Conservation (phyloP, 495 filamentous ascomycete species). For the Copromyces sp. region DNA sequence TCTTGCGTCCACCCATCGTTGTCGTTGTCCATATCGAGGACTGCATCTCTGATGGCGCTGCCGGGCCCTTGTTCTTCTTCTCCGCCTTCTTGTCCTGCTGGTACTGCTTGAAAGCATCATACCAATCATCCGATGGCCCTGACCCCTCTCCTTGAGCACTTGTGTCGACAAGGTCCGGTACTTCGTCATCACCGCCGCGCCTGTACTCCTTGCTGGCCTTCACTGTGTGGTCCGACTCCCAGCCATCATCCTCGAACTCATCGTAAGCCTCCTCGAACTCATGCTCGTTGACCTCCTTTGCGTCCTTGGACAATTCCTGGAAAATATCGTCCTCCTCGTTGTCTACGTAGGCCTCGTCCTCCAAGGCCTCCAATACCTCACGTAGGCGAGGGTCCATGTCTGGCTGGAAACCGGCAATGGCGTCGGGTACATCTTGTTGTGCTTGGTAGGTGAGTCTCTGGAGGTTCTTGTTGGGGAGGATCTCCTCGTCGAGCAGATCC, state of each 20-base stretch:
- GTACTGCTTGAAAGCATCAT: conserved; percentile 82
- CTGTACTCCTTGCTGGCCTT: conserved; percentile 49
- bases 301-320: conserved; percentile 62
- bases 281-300: conserved; percentile 43
- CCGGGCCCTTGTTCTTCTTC: conserved; percentile 29
- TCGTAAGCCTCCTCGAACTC: conserved; percentile 46
- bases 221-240: conserved; percentile 90
- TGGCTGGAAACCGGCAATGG: conserved; percentile 83
- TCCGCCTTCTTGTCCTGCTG: conserved; percentile 58
- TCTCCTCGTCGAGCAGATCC: conserved; percentile 54
- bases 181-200: conserved; percentile 26
- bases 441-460: conserved; percentile 76
- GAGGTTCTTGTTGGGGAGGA: conserved; percentile 61
- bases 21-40: conserved; percentile 74
- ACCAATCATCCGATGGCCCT: conserved; percentile 58
- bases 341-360: conserved; percentile 94
- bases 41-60: conserved; percentile 49
- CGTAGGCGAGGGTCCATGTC: conserved; percentile 95
- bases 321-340: conserved; percentile 76
- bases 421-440: conserved; percentile 87
- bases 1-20: conserved; percentile 59
- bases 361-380: conserved; percentile 87
- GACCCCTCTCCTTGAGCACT: conserved; percentile 23
- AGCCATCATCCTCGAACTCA: conserved; percentile 56
- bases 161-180: conserved; percentile 38